Conservation (phyloP, 495 filamentous ascomycete genomes). For the Penicillium bialowiezense region DNA sequence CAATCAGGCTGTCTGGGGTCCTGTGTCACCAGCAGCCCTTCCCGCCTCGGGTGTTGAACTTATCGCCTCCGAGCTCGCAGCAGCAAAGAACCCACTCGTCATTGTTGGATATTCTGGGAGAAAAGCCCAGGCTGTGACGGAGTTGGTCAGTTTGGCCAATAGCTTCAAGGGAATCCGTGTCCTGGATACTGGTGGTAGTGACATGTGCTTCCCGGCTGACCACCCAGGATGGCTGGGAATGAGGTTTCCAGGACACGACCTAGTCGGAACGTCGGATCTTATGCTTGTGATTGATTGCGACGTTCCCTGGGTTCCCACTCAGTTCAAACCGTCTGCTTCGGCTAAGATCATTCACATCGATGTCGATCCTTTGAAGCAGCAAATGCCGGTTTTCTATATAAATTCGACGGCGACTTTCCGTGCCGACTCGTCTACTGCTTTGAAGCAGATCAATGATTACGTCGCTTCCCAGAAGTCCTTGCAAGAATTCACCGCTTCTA, state of each 20-base stretch:
- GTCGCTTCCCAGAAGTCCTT: constrained; percentile 44
- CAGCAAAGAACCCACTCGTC: constrained; percentile 71
- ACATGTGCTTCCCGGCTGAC: constrained; percentile 92
- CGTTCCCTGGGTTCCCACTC: constrained; percentile 69
- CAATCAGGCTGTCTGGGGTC: constrained; percentile 70
- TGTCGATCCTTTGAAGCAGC: constrained; percentile 80
- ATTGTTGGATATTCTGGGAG: constrained; percentile 84
- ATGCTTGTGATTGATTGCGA: constrained; percentile 88
- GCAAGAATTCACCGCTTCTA: constrained; percentile 43
- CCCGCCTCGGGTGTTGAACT: constrained; percentile 59
- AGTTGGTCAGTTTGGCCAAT: constrained; percentile 75
- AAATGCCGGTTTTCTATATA: constrained; percentile 84
- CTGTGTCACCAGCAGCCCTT: constrained; percentile 73
- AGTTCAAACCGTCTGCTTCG: constrained; percentile 49
- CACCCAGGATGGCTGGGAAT: constrained; percentile 73
- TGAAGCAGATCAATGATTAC: constrained; percentile 69
- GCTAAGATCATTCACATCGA: constrained; percentile 81
- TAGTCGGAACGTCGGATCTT: constrained; percentile 72
- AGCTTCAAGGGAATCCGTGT: constrained; percentile 73
- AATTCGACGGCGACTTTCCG: constrained; percentile 70
- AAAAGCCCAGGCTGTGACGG: constrained; percentile 63
- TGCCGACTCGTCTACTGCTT: constrained; percentile 65
- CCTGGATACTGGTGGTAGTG: constrained; percentile 84
- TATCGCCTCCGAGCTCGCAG: constrained; percentile 68
- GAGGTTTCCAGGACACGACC: constrained; percentile 71